Evolutionary conservation across 768 basidiomycete species (phyloP).

Genomic region (Lentinula detonsa): DNA sequence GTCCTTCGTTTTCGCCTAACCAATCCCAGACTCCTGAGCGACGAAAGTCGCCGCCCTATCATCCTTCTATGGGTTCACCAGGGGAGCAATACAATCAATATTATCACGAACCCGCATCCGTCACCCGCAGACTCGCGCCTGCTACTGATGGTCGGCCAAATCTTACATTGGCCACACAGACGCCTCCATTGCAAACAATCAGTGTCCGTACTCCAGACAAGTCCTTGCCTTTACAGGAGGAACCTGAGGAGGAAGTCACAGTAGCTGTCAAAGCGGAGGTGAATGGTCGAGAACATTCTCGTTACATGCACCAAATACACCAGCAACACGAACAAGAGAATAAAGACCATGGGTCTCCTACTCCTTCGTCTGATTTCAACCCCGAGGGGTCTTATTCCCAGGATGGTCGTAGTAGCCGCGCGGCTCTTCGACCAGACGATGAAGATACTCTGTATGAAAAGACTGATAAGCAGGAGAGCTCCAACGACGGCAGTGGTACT

Average conservation of each 20-base stretch:
- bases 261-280: conserved; percentile 23
- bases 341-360: conserved; percentile 22
- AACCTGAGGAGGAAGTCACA: conserved; percentile 58
- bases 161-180: conserved; percentile 39
- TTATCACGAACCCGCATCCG: conserved; percentile 39
- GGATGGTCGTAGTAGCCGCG: conserved; percentile 31
- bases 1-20: conserved; percentile 27
- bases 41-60: conserved; percentile 41
- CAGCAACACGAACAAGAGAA: conserved; percentile 21
- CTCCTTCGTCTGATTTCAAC: conserved; percentile 50
- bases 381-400: conserved; percentile 33
- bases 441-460: conserved; percentile 42
- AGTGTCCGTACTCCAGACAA: conserved; percentile 59
- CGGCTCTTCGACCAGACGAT: conserved; percentile 34
- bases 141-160: conserved; percentile 17
- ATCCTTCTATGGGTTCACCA: conserved; percentile 41
- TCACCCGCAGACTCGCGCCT: conserved; percentile 19
- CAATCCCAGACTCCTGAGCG: conserved; percentile 49
- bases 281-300: conserved; percentile 19
- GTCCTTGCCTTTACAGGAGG: conserved; percentile 73
- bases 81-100: conserved; percentile 47
- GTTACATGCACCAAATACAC: conserved; percentile 21
- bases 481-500: conserved; percentile 53
- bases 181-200: conserved; percentile 49
- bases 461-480: conserved; percentile 23